Conservation (phyloP, 805 yeast genomes). For the Teunomyces pallodes region DNA sequence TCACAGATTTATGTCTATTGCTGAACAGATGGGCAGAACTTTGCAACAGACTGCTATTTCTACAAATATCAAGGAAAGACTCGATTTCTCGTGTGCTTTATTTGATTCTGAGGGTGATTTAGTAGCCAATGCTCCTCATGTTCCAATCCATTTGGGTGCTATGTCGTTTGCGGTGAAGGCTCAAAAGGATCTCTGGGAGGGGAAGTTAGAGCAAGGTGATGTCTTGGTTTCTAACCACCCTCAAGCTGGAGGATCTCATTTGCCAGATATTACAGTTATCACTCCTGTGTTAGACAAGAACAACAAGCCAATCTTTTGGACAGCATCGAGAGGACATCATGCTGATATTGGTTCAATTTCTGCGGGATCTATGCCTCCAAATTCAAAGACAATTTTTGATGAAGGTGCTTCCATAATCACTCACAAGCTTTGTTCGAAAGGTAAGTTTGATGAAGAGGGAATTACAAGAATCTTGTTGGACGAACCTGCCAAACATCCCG, state of each 20-base stretch:
- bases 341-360: conserved; percentile 92
- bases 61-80: conserved; percentile 43
- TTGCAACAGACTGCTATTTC: conserved; percentile 46
- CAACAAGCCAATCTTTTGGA: conserved; percentile 69
- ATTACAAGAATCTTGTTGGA: conserved; percentile 59
- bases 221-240: conserved; percentile 45
- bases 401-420: conserved; percentile 90
- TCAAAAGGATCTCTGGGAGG: conserved; percentile 39
- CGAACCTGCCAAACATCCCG: conserved; percentile 78
- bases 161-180: conserved; percentile 48
- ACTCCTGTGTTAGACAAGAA: conserved; percentile 71
- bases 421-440: conserved; percentile 65
- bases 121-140: conserved; percentile 47
- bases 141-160: conserved; percentile 46
- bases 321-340: conserved; percentile 94
- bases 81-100: conserved; percentile 46
- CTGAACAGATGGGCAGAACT: conserved; percentile 50
- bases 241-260: conserved; percentile 42
- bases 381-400: conserved; percentile 77
- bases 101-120: conserved; percentile 42
- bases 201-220: conserved; percentile 39
- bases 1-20: conserved; percentile 60
- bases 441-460: conserved; percentile 71
- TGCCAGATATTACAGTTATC: conserved; percentile 72
- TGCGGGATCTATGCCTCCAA: conserved; percentile 95